These are phyloP conservation scores for Colletotrichum echinochloae DNA, from an alignment of 2,329 filamentous ascomycete species.

Conservation along the genomic window DNA sequence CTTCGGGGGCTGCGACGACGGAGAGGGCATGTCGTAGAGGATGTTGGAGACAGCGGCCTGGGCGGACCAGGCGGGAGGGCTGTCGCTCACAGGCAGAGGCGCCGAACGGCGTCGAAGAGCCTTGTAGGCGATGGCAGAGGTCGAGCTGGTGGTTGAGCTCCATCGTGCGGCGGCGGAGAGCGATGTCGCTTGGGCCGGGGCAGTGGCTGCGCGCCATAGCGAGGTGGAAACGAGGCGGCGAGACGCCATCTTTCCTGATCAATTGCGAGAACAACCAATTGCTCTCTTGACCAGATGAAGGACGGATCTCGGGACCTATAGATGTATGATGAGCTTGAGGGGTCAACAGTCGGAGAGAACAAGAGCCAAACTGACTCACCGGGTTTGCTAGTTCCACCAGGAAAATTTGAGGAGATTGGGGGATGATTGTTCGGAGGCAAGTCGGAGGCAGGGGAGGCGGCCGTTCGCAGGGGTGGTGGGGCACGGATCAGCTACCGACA, in stretches of 20 bases:
- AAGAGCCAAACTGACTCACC: slow-evolving; percentile 35
- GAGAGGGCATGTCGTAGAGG: slow-evolving; percentile 95
- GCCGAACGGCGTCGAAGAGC: slow-evolving; percentile 91
- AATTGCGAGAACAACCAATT: slow-evolving; percentile 39
- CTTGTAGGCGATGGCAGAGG: slow-evolving; percentile 96
- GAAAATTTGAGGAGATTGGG: slow-evolving; percentile 41
- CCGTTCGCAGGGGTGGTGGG: slow-evolving; percentile 30
- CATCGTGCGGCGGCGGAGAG: slow-evolving; percentile 41
- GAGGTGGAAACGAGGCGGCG: slow-evolving; percentile 57
- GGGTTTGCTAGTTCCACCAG: slow-evolving; percentile 36
- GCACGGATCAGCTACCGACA: slow-evolving; percentile 38
- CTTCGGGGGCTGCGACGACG: slow-evolving; percentile 86
- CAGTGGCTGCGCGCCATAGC: slow-evolving; percentile 51
- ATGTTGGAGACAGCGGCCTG: slow-evolving; percentile 97
- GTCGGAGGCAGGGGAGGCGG: slow-evolving; percentile 38
- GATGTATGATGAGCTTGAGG: slow-evolving; percentile 22
- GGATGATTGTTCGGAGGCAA: slow-evolving; percentile 37
- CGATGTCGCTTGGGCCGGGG: slow-evolving; percentile 43
- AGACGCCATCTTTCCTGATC: slow-evolving; percentile 55
- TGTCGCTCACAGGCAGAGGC: slow-evolving; percentile 82
- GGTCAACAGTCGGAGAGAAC: slow-evolving; percentile 31
- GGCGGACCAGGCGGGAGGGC: slow-evolving; percentile 85
- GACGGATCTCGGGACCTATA: slow-evolving; percentile 31
- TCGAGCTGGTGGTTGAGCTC: slow-evolving; percentile 74
- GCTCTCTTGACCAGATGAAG: slow-evolving; percentile 39